phyloP scores from a whole-genome alignment of 1,284 basidiomycete genomes.

The Mycena citricolor region DNA sequence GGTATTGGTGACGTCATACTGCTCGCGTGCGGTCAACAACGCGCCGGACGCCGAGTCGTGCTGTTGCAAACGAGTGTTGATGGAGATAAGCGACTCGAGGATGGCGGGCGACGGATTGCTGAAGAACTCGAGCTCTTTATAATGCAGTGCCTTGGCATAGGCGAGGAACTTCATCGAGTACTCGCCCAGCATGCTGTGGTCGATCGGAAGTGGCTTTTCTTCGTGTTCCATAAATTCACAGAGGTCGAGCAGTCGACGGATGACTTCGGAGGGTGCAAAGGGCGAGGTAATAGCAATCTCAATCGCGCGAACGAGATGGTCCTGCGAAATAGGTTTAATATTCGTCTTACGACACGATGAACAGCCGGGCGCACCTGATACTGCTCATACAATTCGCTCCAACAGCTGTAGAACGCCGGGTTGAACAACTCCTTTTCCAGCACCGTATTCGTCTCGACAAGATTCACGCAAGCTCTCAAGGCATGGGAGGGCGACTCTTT shows the following conservation, averaged over 20 bases:
- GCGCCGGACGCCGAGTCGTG: constrained; percentile 96
- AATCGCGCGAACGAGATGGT: constrained; percentile 91
- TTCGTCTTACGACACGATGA: neutral
- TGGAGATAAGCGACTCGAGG: constrained; percentile 95
- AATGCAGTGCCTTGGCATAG: constrained; percentile 97
- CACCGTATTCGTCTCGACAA: constrained; percentile 90
- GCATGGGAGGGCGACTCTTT: constrained; percentile 98
- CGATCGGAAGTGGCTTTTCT: constrained; percentile 94
- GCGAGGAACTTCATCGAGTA: constrained; percentile 94
- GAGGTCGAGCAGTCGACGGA: constrained; percentile 90
- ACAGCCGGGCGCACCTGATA: constrained; percentile 71
- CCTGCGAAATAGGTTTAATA: constrained; percentile 46
- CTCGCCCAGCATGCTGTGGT: constrained; percentile 90
- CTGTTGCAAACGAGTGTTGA: constrained; percentile 97
- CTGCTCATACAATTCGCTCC: constrained; percentile 94
- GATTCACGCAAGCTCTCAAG: constrained; percentile 89
- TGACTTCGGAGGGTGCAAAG: constrained; percentile 85
- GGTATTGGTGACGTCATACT: constrained; percentile 86
- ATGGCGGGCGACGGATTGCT: constrained; percentile 86
- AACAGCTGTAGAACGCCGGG: constrained; percentile 98
- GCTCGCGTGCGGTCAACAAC: constrained; percentile 82
- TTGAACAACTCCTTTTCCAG: constrained; percentile 97
- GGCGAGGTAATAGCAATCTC: constrained; percentile 84
- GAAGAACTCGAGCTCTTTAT: constrained; percentile 98
- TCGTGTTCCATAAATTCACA: constrained; percentile 99